Percentiles rank a stretch among this genome's conserved stretches.
These are phyloP conservation scores for Hawksworthiomyces lignivorus DNA, from an alignment of 2,329 filamentous ascomycete genomes.

Conservation along the genomic window DNA sequence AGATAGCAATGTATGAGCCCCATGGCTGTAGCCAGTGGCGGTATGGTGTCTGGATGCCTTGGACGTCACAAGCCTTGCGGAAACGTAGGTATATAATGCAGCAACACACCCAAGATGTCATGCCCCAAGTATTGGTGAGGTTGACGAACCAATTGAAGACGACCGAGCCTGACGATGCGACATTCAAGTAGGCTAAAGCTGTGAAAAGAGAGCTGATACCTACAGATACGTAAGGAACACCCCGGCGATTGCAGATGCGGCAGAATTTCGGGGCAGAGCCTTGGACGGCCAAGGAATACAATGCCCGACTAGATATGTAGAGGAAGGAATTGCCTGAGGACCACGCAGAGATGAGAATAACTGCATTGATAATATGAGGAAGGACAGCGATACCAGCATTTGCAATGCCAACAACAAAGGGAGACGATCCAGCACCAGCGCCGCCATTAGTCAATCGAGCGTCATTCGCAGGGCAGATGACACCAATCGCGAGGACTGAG, in stretches of 20 bases:
- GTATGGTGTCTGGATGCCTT: slow-evolving; percentile 31
- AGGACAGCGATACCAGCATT: slow-evolving; percentile 40
- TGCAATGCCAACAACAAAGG: slow-evolving; percentile 44
- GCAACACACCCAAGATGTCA: slow-evolving; percentile 34
- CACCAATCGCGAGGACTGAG: slow-evolving; percentile 66
- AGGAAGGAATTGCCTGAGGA: slow-evolving; percentile 54
- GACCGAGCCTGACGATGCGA: too few species aligned
- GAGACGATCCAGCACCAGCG: slow-evolving; percentile 30
- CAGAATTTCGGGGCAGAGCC: slow-evolving; percentile 31
- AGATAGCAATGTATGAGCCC: slow-evolving; percentile 55
- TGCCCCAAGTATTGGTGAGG: slow-evolving; percentile 32
- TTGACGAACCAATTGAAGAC: slow-evolving; percentile 34
- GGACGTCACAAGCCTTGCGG: slow-evolving; percentile 27
- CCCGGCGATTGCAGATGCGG: slow-evolving; percentile 24
- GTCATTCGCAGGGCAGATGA: slow-evolving; percentile 56
- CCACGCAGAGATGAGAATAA: slow-evolving; percentile 49
- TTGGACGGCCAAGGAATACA: slow-evolving; percentile 30
- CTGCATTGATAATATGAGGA: slow-evolving; percentile 49
- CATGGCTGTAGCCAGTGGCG: slow-evolving; percentile 57
- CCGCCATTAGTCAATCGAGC: slow-evolving; percentile 5
- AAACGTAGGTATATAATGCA: slow-evolving; percentile 31
- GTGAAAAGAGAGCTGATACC: slow-evolving; percentile 32
- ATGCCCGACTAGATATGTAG: slow-evolving; percentile 32
- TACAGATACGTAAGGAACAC: slow-evolving; percentile 29
- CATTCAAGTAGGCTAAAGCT: slow-evolving; percentile 30